These are phyloP conservation scores for Penicillium coffeae DNA, from an alignment of 495 filamentous ascomycete species.

Conservation along the genomic window DNA sequence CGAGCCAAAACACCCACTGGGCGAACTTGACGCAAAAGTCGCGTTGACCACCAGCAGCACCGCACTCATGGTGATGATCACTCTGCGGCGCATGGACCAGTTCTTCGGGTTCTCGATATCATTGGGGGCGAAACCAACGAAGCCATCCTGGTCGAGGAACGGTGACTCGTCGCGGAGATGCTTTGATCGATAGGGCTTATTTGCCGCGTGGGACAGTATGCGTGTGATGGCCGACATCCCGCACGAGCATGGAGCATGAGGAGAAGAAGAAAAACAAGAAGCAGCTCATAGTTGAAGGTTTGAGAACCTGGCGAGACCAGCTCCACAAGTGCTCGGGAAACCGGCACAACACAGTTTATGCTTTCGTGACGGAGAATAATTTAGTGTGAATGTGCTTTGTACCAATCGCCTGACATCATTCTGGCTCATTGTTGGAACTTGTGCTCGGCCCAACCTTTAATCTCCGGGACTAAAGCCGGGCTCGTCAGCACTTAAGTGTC, in stretches of 20 bases:
- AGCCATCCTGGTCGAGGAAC: conserved; percentile 38
- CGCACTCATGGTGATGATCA: conserved; percentile 41
- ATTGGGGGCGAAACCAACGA: conserved; percentile 39
- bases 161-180: conserved; percentile 7
- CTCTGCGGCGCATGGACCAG: conserved; percentile 41
- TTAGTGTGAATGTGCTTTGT: no score
- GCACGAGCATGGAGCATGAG: background rate
- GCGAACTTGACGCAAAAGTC: conserved; percentile 50
- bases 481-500: no score
- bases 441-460: background rate
- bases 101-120: conserved; percentile 53
- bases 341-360: background rate
- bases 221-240: conserved; percentile 12
- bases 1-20: conserved; percentile 43
- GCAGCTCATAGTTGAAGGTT: no score
- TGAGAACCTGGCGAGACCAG: no score
- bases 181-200: conserved; percentile 17
- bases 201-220: conserved; percentile 13
- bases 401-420: background rate
- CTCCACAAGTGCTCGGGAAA: background rate
- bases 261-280: background rate
- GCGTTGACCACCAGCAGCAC: conserved; percentile 50
- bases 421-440: background rate
- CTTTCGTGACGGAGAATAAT: no score
- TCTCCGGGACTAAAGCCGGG: background rate